Base-by-base conservation (phyloP, 164 flowering plant genomes). In the Protea cynaroides region DNA sequence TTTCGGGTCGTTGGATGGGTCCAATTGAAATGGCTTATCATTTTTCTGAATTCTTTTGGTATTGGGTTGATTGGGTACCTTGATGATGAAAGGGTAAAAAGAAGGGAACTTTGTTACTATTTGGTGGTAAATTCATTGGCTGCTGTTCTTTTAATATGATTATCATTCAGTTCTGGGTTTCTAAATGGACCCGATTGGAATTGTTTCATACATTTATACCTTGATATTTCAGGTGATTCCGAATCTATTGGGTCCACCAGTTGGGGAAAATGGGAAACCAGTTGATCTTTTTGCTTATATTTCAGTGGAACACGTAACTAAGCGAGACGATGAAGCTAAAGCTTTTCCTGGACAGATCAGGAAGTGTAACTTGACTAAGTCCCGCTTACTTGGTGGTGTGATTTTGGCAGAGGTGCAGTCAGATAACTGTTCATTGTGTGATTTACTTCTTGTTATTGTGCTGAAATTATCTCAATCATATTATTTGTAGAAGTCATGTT, bases 161-260 rank as follows among this genome's bases (percentile, higher is more conserved):
- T 15, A n/a, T 49, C 18, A 49, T 49, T 49, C 0, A 4, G 52
- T 49, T 49, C 7, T 49, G 52, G 18, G 52, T 15, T 49, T 18
- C 52, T 14, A 15, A 19, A 18, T 49, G 52, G 6, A 38, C 11
- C 58, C 22, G 14, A 29, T 12, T 61, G 56, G 56, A 13, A n/a
- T 38, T 62, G 29, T 21, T 51, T 46, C 46, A 59, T 24, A 25
- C n/a, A 14, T 51, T 52, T 17, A 22, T 18, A 7, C 65, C 56
- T 64, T 71, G 24, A 40, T 59, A 55, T 71, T 69, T 49, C 80
- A 94, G 99, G 97, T 94, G 64, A 88, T 94, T 80, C 99, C 97
- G 8, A 60, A 74, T 69, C 22, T 82, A 57, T 63, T 75, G 14
- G 63, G 61, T 18, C 67, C 75, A 69, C 65, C 70, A 46, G 61